Percentiles rank a stretch among this genome's conserved stretches.
Evolutionary conservation across 257 asterid genomes (phyloP).

Genomic region (Paraleonurus japonicus): DNA sequence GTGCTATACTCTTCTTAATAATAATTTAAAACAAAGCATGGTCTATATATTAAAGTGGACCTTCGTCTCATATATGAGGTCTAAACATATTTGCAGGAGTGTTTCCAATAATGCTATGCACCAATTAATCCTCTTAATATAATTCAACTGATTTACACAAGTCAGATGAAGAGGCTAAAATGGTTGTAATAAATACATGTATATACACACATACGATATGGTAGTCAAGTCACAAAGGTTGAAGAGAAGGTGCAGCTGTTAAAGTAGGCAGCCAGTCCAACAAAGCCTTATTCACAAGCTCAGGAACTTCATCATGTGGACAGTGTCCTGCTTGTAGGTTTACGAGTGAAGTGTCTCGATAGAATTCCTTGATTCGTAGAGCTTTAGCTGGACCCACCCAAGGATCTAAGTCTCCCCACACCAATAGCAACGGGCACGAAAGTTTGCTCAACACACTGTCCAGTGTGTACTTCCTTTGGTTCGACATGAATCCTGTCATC

Average conservation of each 20-base stretch:
- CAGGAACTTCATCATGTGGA: conserved; percentile 96
- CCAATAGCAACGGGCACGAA: conserved; percentile 71
- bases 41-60: no score
- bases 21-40: no score
- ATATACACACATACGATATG: neutral
- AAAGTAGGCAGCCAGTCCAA: conserved; percentile 69
- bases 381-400: conserved; percentile 97
- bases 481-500: conserved; percentile 75
- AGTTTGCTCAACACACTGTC: conserved; percentile 67
- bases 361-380: conserved; percentile 73
- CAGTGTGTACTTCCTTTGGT: conserved; percentile 81
- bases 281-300: conserved; percentile 73
- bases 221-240: conserved; percentile 1
- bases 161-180: neutral
- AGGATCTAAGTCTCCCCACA: conserved; percentile 96
- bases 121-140: neutral
- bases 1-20: no score
- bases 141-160: neutral
- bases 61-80: no score
- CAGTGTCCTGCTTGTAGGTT: conserved; percentile 91
- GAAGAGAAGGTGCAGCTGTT: conserved; percentile 27
- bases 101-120: neutral
- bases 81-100: no score
- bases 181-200: neutral
- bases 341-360: conserved; percentile 58